Base-by-base conservation (phyloP, 176 grass and related monocot genomes). In the Triticum urartu region DNA sequence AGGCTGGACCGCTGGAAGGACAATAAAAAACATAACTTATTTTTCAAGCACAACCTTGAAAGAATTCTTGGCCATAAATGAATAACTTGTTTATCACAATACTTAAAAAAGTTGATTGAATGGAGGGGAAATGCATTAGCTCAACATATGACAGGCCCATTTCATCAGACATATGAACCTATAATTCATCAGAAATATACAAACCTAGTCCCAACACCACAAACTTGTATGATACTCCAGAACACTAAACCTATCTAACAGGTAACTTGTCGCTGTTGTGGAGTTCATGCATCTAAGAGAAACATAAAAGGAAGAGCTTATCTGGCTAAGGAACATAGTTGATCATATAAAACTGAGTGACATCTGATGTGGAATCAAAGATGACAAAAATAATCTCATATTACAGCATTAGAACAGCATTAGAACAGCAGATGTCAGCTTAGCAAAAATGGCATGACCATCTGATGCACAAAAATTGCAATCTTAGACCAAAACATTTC, bases 391-490 rank as follows among this genome's bases (percentile, higher is more conserved):
- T 75, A 9, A 79, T 60, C 24, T 56, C 39, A 79, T 63, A 25
- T 34, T 67, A 43, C 11, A 78, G 25, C 17, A 79, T 75, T 72
- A 17, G 9, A 78, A 43, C 11, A 78, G 34, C 17, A 79, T 75
- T 72, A 17, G 9, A 78, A 71, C 9, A 36, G 32, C 62, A 48
- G 38, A 59, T 58, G 47, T 4, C 45, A 88, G 56, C 21, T 35
- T 71, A 88, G 68, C 17, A 9, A 80, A 78, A 78, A 56, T 85
- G 74, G 10, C 70, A 77, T 58, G 71, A 66, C 3, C 17, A 77
- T 72, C 26, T 21, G 38, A 50, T 84, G 52, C 50, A 79, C 47
- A 61, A 28, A 43, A 62, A 50, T 83, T 40, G 68, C 40, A 62
- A 69, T 52, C 3, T 75, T 75, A 78, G n/a, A 65, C 71, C n/a